Evolutionary conservation across 2,329 filamentous ascomycete species (phyloP).

Genomic region (Hypoxylon sp.): DNA sequence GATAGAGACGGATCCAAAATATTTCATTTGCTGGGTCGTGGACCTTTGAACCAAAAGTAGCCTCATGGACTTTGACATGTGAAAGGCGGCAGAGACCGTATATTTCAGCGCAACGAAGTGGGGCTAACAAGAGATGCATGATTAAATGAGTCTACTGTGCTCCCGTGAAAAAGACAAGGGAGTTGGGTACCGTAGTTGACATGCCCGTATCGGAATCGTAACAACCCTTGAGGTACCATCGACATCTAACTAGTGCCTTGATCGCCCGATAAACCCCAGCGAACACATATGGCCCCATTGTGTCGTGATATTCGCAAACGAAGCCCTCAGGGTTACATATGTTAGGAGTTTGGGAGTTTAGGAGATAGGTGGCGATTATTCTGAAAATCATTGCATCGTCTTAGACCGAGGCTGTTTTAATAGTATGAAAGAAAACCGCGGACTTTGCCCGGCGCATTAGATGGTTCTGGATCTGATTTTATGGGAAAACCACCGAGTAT

Average conservation of each 20-base stretch:
- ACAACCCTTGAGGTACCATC: conserved; percentile 37
- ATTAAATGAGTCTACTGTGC: conserved; percentile 11
- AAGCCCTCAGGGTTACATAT: conserved; percentile 15
- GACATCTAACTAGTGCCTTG: conserved; percentile 22
- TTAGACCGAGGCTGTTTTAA: conserved; percentile 35
- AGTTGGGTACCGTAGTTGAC: conserved; percentile 12
- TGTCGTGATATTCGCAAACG: conserved; percentile 19
- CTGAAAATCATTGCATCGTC: conserved; percentile 14
- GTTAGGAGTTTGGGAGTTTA: conserved; percentile 7
- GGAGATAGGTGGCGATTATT: conserved; percentile 30
- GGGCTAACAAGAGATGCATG: conserved; percentile 17
- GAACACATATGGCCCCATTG: conserved; percentile 16
- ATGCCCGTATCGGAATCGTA: conserved; percentile 27
- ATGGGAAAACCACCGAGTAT: not conserved
- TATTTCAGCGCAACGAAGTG: conserved; percentile 27
- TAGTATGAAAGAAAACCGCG: conserved; percentile 7
- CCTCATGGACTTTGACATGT: conserved; percentile 39
- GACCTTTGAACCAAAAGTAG: conserved; percentile 14
- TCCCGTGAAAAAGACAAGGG: conserved; percentile 26
- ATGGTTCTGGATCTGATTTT: conserved; percentile 13
- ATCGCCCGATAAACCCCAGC: conserved; percentile 22
- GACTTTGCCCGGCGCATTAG: conserved; percentile 11
- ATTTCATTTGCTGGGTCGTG: conserved; percentile 15
- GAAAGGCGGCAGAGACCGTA: conserved; percentile 29
- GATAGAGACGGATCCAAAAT: conserved; percentile 21